Conservation (phyloP, 352 stramenopile genomes). For the Globisporangium lucens region DNA sequence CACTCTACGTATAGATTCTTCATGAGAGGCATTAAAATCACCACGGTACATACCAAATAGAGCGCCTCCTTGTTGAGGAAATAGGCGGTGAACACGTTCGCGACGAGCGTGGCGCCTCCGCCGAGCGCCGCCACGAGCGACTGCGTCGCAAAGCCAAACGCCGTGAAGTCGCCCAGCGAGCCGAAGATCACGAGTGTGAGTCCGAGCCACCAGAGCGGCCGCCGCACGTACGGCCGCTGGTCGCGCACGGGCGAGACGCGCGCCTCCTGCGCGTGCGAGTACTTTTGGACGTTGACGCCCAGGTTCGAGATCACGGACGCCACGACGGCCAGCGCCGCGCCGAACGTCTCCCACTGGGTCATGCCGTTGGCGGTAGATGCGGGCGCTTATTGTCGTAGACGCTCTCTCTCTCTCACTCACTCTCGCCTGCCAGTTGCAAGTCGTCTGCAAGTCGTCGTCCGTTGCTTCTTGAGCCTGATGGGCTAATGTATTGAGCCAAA, state of each 20-base stretch:
- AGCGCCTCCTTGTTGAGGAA: slow-evolving; percentile 81
- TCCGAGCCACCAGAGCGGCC: slow-evolving; percentile 86
- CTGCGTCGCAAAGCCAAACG: slow-evolving; percentile 89
- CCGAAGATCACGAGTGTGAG: slow-evolving; percentile 75
- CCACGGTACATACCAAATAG: slow-evolving; percentile 37
- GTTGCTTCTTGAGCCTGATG: no score
- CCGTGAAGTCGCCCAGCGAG: slow-evolving; percentile 85
- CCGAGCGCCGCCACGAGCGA: slow-evolving; percentile 86
- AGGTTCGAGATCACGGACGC: slow-evolving; percentile 87
- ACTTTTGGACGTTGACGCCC: slow-evolving; percentile 90
- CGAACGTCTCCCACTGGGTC: slow-evolving; percentile 78
- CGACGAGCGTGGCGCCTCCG: slow-evolving; percentile 80
- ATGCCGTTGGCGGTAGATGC: slow-evolving; percentile 22
- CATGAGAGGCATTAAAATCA: background rate
- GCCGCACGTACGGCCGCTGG: slow-evolving; percentile 77
- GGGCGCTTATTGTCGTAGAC: no score
- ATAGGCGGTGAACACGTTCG: slow-evolving; percentile 86
- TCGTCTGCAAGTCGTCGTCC: no score
- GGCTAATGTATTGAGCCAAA: no score
- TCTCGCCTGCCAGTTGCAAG: no score
- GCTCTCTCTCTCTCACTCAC: no score
- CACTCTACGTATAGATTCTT: background rate
- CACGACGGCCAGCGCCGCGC: slow-evolving; percentile 70
- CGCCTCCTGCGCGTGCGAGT: slow-evolving; percentile 71
- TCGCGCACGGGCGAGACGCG: slow-evolving; percentile 30